These are phyloP conservation scores for Penicillium palitans DNA, from an alignment of 2,329 filamentous ascomycete genomes.

Conservation along the genomic window DNA sequence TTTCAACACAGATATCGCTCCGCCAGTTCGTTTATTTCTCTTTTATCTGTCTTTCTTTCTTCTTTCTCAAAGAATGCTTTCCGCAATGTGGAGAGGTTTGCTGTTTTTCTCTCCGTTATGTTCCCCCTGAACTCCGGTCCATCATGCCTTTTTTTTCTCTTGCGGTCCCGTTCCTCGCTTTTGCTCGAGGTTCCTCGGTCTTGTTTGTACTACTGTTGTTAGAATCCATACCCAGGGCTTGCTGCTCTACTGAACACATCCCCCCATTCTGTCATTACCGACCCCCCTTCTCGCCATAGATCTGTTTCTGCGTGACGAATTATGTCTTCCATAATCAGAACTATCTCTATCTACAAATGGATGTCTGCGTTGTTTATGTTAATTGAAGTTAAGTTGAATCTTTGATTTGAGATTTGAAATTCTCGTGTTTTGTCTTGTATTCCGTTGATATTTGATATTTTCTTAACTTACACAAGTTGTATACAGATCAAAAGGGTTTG, in stretches of 20 bases:
- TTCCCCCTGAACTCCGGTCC: neutral
- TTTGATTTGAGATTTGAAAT: neutral
- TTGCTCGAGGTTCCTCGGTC: neutral
- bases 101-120: neutral
- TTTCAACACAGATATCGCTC: neutral
- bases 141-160: neutral
- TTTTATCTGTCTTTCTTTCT: neutral
- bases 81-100: neutral
- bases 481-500: neutral
- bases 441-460: neutral
- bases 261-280: slow-evolving; percentile 10
- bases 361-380: neutral
- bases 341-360: slow-evolving; percentile 4
- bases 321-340: slow-evolving; percentile 11
- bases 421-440: neutral
- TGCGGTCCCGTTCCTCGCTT: neutral
- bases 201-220: slow-evolving; percentile 14
- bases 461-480: slow-evolving; percentile 1
- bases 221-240: slow-evolving; percentile 16
- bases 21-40: neutral
- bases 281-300: neutral
- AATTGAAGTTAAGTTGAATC: slow-evolving; percentile 3
- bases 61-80: slow-evolving; percentile 4
- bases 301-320: slow-evolving; percentile 11
- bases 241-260: neutral